Base-by-base conservation (phyloP, 352 stramenopile genomes). In the Pilasporangium apinafurcum region DNA sequence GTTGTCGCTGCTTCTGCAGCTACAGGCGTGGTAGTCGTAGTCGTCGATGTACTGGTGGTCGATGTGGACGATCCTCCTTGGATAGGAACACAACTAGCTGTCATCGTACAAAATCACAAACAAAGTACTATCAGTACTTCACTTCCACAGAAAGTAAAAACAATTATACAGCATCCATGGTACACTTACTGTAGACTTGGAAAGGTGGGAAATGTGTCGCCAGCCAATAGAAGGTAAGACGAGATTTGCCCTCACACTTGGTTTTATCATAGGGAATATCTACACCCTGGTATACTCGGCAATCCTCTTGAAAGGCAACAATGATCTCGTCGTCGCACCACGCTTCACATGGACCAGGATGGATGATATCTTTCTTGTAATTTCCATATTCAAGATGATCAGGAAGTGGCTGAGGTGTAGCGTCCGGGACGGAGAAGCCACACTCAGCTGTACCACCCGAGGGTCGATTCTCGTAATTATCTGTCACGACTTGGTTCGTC, bases 191-290 rank as follows among this genome's bases (percentile, higher is more conserved):
- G 43, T 50, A 50, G 14, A 43, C 43, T n/a, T 50, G 43, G 31
- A 39, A 50, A 3, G 43, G 43, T 4, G 43, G 8, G 20, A 50
- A 42, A 21, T 48, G 30, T 29, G 56, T 66, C 20, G 56, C 50
- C 9, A 71, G 51, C 61, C 57, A 71, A 32, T 70, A 70, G 44
- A 70, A 56, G 5, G 57, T 64, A 17, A 70, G 38, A 13, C 53
- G 52, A 2, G 29, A 67, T 37, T 70, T 67, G 41, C 37, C 53
- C 3, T 31, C 37, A 27, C 61, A 70, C 44, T 55, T 56, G 32
- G 50, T 16, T 26, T 70, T 59, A 8, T 35, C 39, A 44, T 66
- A 69, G 27, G 59, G 51, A 47, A 66, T 62, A 24, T 65, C 41
- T 20, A 47, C 33, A 5, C 51, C 47, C 31, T 51, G 45, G 33